Percentiles rank a stretch among this genome's conserved stretches.
Conservation (phyloP, 768 basidiomycete genomes). For the Gelatoporia subvermispora region DNA sequence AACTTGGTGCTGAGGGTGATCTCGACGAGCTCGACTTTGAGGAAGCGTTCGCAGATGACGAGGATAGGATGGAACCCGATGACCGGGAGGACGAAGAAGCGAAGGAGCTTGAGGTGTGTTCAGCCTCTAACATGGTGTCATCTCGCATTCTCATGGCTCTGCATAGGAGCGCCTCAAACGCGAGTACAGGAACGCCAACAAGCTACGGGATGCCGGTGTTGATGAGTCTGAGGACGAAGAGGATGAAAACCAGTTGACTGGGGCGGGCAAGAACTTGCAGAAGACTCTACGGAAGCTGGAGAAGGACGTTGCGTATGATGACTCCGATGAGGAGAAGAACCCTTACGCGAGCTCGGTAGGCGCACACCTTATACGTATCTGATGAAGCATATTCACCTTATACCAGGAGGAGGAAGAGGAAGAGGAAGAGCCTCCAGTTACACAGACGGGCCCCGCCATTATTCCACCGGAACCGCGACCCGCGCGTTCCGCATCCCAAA, state of each 20-base stretch:
- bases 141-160: not conserved
- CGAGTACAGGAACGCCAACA: constrained; percentile 76
- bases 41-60: constrained; percentile 84
- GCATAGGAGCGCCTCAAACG: constrained; percentile 76
- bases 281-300: constrained; percentile 83
- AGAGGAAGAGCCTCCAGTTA: constrained; percentile 52
- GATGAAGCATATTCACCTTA: constrained; percentile 5
- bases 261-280: constrained; percentile 76
- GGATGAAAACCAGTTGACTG: constrained; percentile 52
- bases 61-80: constrained; percentile 63
- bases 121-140: too few species aligned
- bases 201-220: constrained; percentile 60
- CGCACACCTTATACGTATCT: constrained; percentile 5
- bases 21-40: constrained; percentile 80
- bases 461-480: constrained; percentile 44
- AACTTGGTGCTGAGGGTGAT: constrained; percentile 73
- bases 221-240: constrained; percentile 76
- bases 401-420: constrained; percentile 67
- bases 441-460: constrained; percentile 40
- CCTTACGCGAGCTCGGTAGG: constrained; percentile 78
- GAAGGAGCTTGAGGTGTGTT: constrained; percentile 70
- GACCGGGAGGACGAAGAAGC: constrained; percentile 81
- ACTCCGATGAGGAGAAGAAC: constrained; percentile 72
- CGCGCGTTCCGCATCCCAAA: constrained; percentile 40
- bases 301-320: constrained; percentile 77